A percentile compares a stretch with the other conserved stretches of the same genome.
These are phyloP conservation scores for Tricholoma flavovirens DNA, from an alignment of 768 basidiomycete species.

Conservation along the genomic window DNA sequence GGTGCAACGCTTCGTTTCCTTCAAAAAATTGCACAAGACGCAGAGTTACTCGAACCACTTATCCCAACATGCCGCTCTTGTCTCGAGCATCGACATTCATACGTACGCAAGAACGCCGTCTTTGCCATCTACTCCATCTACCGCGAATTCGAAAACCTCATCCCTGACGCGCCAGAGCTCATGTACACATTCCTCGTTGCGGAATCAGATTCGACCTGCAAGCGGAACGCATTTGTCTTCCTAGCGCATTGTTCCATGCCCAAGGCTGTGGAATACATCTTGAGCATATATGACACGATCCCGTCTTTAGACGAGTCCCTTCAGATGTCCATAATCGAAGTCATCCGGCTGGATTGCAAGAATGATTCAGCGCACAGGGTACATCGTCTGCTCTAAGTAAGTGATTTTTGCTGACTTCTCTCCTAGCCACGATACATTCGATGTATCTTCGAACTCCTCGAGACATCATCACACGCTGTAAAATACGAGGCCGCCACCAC, in stretches of 20 bases:
- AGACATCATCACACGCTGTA: conserved; percentile 85
- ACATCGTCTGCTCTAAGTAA: conserved; percentile 23
- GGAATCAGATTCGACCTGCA: conserved; percentile 94
- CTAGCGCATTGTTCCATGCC: conserved; percentile 81
- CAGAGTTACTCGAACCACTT: conserved; percentile 92
- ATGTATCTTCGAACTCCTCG: conserved; percentile 87
- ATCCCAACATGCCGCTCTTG: conserved; percentile 91
- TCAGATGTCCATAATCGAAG: conserved; percentile 95
- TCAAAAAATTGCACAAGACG: conserved; percentile 90
- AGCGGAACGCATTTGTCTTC: conserved; percentile 96
- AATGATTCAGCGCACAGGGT: conserved; percentile 79
- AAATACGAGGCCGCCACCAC: conserved; percentile 98
- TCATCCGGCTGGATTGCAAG: conserved; percentile 86
- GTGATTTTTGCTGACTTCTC: conserved; percentile 7
- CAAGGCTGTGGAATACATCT: conserved; percentile 88
- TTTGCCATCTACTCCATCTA: conserved; percentile 95
- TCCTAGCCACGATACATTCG: conserved; percentile 87
- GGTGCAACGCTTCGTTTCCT: conserved; percentile 96
- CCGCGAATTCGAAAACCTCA: conserved; percentile 89
- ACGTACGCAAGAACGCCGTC: conserved; percentile 97
- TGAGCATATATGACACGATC: conserved; percentile 81
- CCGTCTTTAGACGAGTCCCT: conserved; percentile 81
- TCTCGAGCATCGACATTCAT: conserved; percentile 95
- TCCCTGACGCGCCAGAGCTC: conserved; percentile 94
- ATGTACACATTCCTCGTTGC: conserved; percentile 95